Evolutionary conservation across 257 asterid genomes (phyloP), one percentile per base, ranked within the genome.

Genomic region (Solanum gracilifrons): DNA sequence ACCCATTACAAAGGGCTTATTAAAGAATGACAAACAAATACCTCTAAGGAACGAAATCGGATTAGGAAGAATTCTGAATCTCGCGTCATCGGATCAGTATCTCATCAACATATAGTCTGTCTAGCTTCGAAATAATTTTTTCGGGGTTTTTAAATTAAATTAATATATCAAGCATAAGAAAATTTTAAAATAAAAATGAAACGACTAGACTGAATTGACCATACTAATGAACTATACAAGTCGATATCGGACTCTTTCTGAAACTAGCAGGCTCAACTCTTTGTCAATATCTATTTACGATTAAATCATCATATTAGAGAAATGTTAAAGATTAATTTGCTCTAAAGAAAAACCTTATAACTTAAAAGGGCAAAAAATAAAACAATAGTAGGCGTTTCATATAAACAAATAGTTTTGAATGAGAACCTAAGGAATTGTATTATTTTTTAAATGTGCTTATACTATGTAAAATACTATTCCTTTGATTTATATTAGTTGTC

Each of bases 401-500:
- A 66, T 25, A 25, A 66, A 12, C 0, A 66, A 0, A 25, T 5
- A 0, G 2, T 66, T 66, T 64, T 2, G 73, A 66, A 66, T 66
- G 73, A 66, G 73, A 66, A n/a, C 18, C 8, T 10, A 66, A 66
- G 73, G 9, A 66, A 25, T 66, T 66, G 73, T 64, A 3, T 64
- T 4, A 2, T 66, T 66, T 25, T 66, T 0, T 10, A n/a, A 10
- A 66, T 25, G 7, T n/a, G 8, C 3, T 62, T 62, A 2, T n/a
- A 10, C 72, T 64, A 64, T 9, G 32, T n/a, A 64, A 13, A 64
- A n/a, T n/a, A 10, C 31, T 62, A 51, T 16, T 51, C 0, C 23
- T 0, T 16, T 0, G 0, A 0, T 46, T 4, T 16, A 51, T 51
- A 16, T 51, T 51, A 16, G 23, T 16, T 51, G 23, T 51, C 60